Evolutionary conservation across 1,284 basidiomycete genomes (phyloP).

Genomic region (Heterobasidion irregulare): DNA sequence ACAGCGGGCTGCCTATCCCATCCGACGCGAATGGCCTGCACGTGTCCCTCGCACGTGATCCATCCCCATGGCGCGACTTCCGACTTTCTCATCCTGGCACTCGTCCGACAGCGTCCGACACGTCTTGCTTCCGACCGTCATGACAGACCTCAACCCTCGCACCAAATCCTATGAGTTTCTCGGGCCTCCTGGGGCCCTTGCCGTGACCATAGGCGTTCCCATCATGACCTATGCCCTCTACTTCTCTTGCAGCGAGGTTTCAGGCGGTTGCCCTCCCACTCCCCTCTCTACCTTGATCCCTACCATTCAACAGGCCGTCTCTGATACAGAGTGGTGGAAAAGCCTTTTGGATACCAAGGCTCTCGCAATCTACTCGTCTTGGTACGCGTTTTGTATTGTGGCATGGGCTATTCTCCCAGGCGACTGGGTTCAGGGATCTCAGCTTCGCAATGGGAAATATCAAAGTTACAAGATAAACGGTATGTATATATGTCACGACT

Average conservation of each 20-base stretch:
- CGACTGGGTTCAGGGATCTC: conserved; percentile 74
- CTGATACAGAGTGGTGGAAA: conserved; percentile 53
- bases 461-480: conserved; percentile 95
- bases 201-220: not conserved
- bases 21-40: not conserved
- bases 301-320: conserved; percentile 39
- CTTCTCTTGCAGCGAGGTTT: not conserved
- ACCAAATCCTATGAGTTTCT: conserved; percentile 1
- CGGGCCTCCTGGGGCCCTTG: not conserved
- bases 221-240: not conserved
- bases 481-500: conserved; percentile 23
- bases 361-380: conserved; percentile 69
- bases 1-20: not conserved
- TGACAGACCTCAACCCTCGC: not conserved
- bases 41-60: not conserved
- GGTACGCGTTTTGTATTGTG: conserved; percentile 85
- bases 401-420: conserved; percentile 87
- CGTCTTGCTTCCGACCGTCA: not conserved
- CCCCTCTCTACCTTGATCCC: conserved; percentile 32
- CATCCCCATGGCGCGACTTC: not conserved
- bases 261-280: not conserved
- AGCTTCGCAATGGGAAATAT: conserved; percentile 71
- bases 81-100: not conserved
- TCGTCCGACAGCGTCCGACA: not conserved
- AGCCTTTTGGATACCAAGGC: conserved; percentile 80